These are phyloP conservation scores for Mycena filopes DNA, from an alignment of 768 basidiomycete genomes.

Conservation along the genomic window DNA sequence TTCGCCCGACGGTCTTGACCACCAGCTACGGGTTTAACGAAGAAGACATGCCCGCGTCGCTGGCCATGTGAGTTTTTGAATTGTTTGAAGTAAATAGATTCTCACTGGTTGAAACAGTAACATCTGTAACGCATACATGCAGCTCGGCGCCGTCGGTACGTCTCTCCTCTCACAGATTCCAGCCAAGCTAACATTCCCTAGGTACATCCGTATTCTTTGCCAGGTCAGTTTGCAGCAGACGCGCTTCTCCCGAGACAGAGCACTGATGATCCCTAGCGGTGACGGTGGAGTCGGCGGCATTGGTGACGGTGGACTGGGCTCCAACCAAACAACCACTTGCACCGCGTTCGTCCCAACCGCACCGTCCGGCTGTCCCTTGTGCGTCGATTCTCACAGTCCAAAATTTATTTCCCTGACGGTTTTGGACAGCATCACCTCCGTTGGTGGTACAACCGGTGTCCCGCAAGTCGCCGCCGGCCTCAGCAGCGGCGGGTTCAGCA, in stretches of 20 bases:
- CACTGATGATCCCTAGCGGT: constrained; percentile 41
- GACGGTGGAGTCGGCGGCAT: constrained; percentile 3
- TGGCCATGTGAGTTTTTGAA: constrained; percentile 39
- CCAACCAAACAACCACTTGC: constrained; percentile 43
- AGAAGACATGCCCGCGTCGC: constrained; percentile 44
- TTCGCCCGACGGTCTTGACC: constrained; percentile 49
- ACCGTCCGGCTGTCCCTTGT: constrained; percentile 50
- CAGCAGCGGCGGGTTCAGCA: constrained; percentile 39
- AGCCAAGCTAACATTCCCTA: constrained; percentile 41
- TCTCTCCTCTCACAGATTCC: background rate
- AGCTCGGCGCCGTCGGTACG: constrained; percentile 30
- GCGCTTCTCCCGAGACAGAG: constrained; percentile 48
- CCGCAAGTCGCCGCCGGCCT: constrained; percentile 47
- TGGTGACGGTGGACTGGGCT: background rate
- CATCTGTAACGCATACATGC: constrained; percentile 38
- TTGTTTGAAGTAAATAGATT: too few species aligned
- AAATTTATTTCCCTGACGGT: constrained; percentile 52
- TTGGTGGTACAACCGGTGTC: constrained; percentile 56
- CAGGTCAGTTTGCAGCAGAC: too few species aligned
- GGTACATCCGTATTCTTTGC: constrained; percentile 51
- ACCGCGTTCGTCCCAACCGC: constrained; percentile 43
- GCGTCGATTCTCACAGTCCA: constrained; percentile 41
- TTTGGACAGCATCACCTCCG: constrained; percentile 51
- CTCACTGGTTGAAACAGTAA: background rate
- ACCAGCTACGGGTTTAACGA: constrained; percentile 52